Base-by-base conservation (phyloP, 805 yeast species). In the Yarrowia deformans region DNA sequence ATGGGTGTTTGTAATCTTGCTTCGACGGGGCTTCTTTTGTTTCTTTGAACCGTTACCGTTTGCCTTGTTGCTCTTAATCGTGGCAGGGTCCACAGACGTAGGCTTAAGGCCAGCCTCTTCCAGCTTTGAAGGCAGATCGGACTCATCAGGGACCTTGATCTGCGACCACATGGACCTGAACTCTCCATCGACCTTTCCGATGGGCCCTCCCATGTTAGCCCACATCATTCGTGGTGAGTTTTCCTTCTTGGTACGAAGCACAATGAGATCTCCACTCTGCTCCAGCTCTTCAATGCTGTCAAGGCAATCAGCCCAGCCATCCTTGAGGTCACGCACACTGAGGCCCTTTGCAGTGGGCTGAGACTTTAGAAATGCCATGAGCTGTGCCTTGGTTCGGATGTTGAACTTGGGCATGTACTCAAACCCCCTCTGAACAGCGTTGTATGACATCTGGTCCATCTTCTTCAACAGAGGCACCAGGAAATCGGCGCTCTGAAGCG, bases 31-130 rank as follows among this genome's bases (percentile, higher is more conserved):
- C 79, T 91, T 93, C 85, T 92, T 92, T 77, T 90, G 93, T 80
- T 93, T 94, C 78, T 90, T 87, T 66, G 83, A 85, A 40, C 80
- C 81, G 0, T 83, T 79, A 18, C 82, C 79, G 49, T 82, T 84
- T 56, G 85, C 85, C 69, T 85, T 86, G 76, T 88, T 89, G 52
- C 52, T 60, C 79, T 89, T 91, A 70, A 93, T 80, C n/a, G 90
- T 86, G 50, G 93, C 91, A n/a, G 99, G 98, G 77, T 95, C 99
- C n/a, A 93, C 95, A 75, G 95, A 90, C 0, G 98, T 94, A 10
- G 99, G 99, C 78, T 93, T 95, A 78, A 95, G 84, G n/a, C 97
- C 94, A 70, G 90, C 88, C 70, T 88, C 91, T 70, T 89, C 85
- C 71, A 95, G 83, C 69, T 87, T 86, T 69, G 88, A 87, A 34